Percentiles rank a stretch among this genome's conserved stretches.
Evolutionary conservation across 495 filamentous ascomycete genomes (phyloP).

Genomic region (Tuber umbilicatum): DNA sequence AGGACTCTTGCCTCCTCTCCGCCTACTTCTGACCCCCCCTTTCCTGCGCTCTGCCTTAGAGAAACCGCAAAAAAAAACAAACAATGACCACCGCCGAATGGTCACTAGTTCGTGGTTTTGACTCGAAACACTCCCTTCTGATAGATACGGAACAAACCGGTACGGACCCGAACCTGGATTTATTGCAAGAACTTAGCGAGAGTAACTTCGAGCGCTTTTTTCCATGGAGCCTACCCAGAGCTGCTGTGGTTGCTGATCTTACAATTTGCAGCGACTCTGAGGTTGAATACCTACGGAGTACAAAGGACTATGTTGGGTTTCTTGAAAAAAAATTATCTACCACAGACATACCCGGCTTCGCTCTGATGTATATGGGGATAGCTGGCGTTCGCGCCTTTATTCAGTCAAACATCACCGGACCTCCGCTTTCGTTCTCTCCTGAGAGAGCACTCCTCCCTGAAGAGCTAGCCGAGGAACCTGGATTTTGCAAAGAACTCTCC

Average conservation of each 20-base stretch:
- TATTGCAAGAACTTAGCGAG: constrained; percentile 7
- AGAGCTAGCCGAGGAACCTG: constrained; percentile 32
- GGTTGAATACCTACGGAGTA: constrained; percentile 8
- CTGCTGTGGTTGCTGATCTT: constrained; percentile 19
- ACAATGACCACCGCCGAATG: constrained; percentile 12
- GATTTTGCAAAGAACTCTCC: constrained; percentile 36
- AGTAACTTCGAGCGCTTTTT: constrained; percentile 30
- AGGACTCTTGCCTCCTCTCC: background rate
- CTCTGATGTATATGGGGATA: constrained; percentile 50
- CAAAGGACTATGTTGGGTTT: constrained; percentile 27
- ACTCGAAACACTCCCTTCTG: background rate
- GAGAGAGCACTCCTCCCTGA: constrained; percentile 53
- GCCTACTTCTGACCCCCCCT: background rate
- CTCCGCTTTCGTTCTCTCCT: constrained; percentile 57
- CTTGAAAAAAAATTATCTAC: constrained; percentile 11
- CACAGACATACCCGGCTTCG: background rate
- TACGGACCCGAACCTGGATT: background rate
- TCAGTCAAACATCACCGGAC: constrained; percentile 87
- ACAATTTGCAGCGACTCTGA: constrained; percentile 11
- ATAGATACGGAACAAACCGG: background rate
- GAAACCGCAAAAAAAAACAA: background rate
- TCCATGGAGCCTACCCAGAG: background rate
- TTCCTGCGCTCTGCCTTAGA: background rate
- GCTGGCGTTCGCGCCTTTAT: constrained; percentile 77
- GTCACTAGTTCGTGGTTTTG: constrained; percentile 25